Conservation (phyloP, 2,329 filamentous ascomycete genomes). For the Epichloe sp. region DNA sequence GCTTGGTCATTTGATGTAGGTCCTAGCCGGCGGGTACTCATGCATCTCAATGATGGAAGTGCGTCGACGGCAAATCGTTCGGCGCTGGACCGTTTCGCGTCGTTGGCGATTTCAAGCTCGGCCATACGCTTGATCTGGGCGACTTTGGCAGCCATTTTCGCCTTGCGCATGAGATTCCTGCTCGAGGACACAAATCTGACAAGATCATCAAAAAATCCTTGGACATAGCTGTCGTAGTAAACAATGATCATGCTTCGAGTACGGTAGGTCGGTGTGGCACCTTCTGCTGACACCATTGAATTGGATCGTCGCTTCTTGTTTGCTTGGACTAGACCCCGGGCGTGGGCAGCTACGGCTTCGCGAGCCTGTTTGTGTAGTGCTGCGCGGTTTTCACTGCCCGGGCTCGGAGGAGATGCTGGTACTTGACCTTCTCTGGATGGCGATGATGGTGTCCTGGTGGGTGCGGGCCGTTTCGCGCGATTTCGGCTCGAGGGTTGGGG, state of each 20-base stretch:
- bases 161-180: slow-evolving; percentile 74
- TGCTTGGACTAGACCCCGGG: slow-evolving; percentile 32
- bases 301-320: slow-evolving; percentile 38
- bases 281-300: slow-evolving; percentile 37
- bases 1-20: slow-evolving; percentile 15
- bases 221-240: slow-evolving; percentile 84
- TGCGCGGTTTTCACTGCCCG: slow-evolving; percentile 7
- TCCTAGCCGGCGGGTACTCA: slow-evolving; percentile 24
- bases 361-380: slow-evolving; percentile 24
- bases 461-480: slow-evolving; percentile 3
- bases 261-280: slow-evolving; percentile 44
- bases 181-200: slow-evolving; percentile 71
- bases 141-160: slow-evolving; percentile 69
- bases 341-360: slow-evolving; percentile 32
- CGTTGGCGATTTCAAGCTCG: slow-evolving; percentile 43
- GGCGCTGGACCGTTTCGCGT: slow-evolving; percentile 28
- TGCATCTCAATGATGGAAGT: slow-evolving; percentile 27
- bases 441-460: slow-evolving; percentile 11
- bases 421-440: slow-evolving; percentile 6
- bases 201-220: slow-evolving; percentile 68
- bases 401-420: slow-evolving; percentile 16
- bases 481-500: neutral
- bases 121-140: slow-evolving; percentile 49
- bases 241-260: slow-evolving; percentile 68
- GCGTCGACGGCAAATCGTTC: slow-evolving; percentile 16